Base-by-base conservation (phyloP, 108 stramenopile genomes). In the Pseudonitzschia pungens region DNA sequence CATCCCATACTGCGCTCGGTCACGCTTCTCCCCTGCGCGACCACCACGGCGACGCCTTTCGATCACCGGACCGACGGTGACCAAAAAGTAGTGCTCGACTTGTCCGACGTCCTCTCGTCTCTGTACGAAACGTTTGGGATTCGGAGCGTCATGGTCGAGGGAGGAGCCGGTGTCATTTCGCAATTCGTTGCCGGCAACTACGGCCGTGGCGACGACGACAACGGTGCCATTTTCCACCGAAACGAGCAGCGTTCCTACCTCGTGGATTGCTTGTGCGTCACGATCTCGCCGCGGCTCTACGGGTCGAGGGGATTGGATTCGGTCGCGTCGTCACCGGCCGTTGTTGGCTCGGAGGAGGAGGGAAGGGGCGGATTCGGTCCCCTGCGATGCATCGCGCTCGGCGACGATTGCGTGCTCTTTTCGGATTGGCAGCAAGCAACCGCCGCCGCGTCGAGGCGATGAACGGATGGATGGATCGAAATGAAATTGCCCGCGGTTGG, bases 131-230 rank as follows among this genome's bases (percentile, higher is more conserved):
- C 73, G n/a, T 79, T 77, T 76, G 82, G 77, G 6, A 89, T 94
- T 18, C 54, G 79, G 24, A 84, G 80, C 68, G 45, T 94, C 45
- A 90, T 94, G 93, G 87, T 94, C 18, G 93, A 94, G 68, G 93
- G 93, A 16, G 93, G 93, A 12, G 69, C 86, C 0, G 28, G 53
- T 8, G 69, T 94, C 29, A 48, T 94, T 14, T 74, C 84, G 1
- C 71, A 84, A 1, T 91, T 91, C 74, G 58, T 43, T 20, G 24
- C 24, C 21, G 54, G 26, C 21, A 26, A 55, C 26, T 10, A 22
- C 5, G 52, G 18, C 9, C 11, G n/a, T 24, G 54, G 9, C 2
- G 54, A 55, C 22, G 24, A 55, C 45, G 16, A 48, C 45, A 18
- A 15, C 36, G n/a, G 64, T 50, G n/a, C n/a, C n/a, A n/a, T n/a